Evolutionary conservation across 2,329 filamentous ascomycete genomes (phyloP).

Genomic region (Knufia petricola): DNA sequence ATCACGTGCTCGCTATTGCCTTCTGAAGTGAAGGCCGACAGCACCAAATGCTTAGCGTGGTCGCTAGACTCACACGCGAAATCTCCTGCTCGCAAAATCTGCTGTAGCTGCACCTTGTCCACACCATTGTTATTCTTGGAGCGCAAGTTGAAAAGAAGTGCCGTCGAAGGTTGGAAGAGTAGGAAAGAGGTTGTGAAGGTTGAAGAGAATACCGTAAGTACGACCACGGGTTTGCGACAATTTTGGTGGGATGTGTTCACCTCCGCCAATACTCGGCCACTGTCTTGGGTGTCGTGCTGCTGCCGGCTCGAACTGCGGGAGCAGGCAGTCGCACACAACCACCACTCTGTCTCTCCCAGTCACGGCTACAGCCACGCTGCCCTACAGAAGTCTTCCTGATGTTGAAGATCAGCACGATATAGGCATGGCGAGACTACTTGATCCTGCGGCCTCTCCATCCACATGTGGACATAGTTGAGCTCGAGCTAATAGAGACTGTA

Average conservation of each 20-base stretch:
- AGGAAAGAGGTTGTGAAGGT: constrained; percentile 9
- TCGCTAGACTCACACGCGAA: constrained; percentile 1
- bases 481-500: background rate
- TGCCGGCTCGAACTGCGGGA: background rate
- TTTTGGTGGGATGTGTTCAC: background rate
- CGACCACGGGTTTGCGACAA: background rate
- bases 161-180: constrained; percentile 8
- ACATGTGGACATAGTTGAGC: background rate
- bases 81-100: constrained; percentile 1
- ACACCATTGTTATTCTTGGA: background rate
- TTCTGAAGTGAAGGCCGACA: too few relatives aligned
- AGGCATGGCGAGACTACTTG: too few relatives aligned
- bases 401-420: too few relatives aligned
- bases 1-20: too few relatives aligned
- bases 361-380: background rate
- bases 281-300: too few relatives aligned
- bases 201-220: constrained; percentile 7
- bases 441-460: background rate
- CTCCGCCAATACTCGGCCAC: background rate
- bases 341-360: too few relatives aligned
- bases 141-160: background rate
- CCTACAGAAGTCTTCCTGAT: too few relatives aligned
- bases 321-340: background rate
- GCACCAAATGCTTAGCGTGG: background rate
- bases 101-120: background rate